Evolutionary conservation across 2,329 filamentous ascomycete species (phyloP), one percentile per base, ranked within the genome.

Genomic region (Penicillium sp.): DNA sequence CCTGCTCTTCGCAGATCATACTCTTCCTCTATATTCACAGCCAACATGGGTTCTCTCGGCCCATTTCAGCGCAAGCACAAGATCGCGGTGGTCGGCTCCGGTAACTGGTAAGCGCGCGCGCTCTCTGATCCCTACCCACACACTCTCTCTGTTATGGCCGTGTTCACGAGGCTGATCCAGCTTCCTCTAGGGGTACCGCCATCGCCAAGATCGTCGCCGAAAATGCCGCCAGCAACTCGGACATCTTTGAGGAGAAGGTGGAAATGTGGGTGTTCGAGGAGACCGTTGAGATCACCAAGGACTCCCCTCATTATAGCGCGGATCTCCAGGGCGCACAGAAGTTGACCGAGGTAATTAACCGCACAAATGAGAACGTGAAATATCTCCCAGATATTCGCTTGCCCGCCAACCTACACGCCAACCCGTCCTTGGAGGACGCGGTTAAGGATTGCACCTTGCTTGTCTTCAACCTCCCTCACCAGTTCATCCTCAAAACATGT

Each of bases 221-320:
- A 74, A 99, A 95, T 76, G 88, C 90, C 34, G 84, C 82, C 57
- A 85, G 82, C 59, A 81, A 96, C 75, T 81, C 85, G 9, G 82
- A 90, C 28, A 70, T 96, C 42, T 99, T 97, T 70, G 89, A 97
- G 68, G 79, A 87, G 70, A 80, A 90, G 57, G 91, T 99, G 47
- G 90, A 95, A 75, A 97, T 99, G 94, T 99, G 94, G 94, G 95
- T 99, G 67, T 96, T 85, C 70, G 94, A 99, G 75, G 94, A 99
- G 74, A 84, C 95, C 23, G 86, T 96, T 59, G 82, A 83, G 49
- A 79, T 96, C 39, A 76, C 88, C 12, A 81, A 86, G 65, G 80
- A 82, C 58, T 93, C 89, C 45, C 85, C 84, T 62, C 82, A 90
- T 75, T 91, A 90, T 79, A 81, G 88, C 64, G 74, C 79, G 43